Base-by-base conservation (phyloP, 768 basidiomycete genomes). In the Mrakia frigida region DNA sequence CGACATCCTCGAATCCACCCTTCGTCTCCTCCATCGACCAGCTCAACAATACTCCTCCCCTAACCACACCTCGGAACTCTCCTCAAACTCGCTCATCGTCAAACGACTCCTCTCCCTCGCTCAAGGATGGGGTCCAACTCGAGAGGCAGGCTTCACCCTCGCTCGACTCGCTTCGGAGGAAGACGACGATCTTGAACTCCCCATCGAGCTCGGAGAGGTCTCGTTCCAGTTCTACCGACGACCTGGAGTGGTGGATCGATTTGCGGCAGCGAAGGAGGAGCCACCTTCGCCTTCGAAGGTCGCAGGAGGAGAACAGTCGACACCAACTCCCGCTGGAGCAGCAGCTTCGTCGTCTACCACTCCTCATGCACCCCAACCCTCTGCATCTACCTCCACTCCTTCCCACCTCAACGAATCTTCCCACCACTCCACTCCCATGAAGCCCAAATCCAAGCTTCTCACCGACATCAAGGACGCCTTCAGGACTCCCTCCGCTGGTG, bases 41-140 rank as follows among this genome's bases (percentile, higher is more conserved):
- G 90, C 93, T 6, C 95, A 98, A 81, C 95, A 98, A 82, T 98
- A 97, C 82, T 94, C 92, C 11, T 89, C 90, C 21, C 91, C 93
- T 80, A 90, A 91, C 13, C 73, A 74, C 68, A 89, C 92, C 18
- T 90, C 95, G 71, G 90, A 92, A 56, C 89, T 91, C 79, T 89
- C 90, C 1, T 87, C 92, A n/a, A 91, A 87, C 83, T 74, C 56
- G 68, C 68, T 70, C 74, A 91, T 92, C 50, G 91, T 90, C 4
- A 87, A 89, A 74, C 90, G 92, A 71, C 87, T 98, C 18, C 88
- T 91, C 77, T 90, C 90, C 31, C 88, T 98, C 46, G 90, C 91
- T 11, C 92, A 90, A 80, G 88, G 91, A 73, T 95, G 93, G 91
- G 82, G 77, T 88, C 91, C 16, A 88, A 90, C 82, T 82, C 89